phyloP scores from a whole-genome alignment of 2,329 filamentous ascomycete species.

The Coniosporium tulheliwenetii region DNA sequence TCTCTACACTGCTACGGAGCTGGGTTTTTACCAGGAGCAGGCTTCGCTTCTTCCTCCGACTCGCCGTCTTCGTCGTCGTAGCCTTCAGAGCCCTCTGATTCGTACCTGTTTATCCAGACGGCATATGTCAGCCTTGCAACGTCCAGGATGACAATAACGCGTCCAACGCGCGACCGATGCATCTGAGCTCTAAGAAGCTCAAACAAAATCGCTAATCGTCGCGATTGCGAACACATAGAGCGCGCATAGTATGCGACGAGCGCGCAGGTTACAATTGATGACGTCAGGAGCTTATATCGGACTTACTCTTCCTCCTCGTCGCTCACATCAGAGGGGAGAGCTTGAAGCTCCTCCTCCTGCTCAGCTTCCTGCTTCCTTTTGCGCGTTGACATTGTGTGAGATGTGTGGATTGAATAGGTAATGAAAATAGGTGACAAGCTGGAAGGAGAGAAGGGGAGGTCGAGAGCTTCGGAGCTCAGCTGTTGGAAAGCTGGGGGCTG shows the following conservation, averaged over 20 bases:
- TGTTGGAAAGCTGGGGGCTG: too few relatives aligned
- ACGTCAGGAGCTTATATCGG: too few relatives aligned
- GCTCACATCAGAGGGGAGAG: slow-evolving; percentile 25
- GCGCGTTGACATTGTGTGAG: slow-evolving; percentile 22
- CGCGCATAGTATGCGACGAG: too few relatives aligned
- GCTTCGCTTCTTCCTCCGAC: slow-evolving; percentile 3
- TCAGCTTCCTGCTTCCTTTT: slow-evolving; percentile 27
- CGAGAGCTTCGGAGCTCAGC: too few relatives aligned
- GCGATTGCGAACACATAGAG: too few relatives aligned
- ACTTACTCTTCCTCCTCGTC: slow-evolving; percentile 22
- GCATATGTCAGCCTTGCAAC: background rate
- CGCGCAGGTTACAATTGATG: too few relatives aligned
- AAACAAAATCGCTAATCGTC: too few relatives aligned
- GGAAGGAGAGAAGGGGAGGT: too few relatives aligned
- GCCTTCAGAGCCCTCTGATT: slow-evolving; percentile 3
- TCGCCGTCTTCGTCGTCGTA: slow-evolving; percentile 4
- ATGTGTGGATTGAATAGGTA: background rate
- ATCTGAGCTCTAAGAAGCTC: too few relatives aligned
- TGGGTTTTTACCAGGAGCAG: slow-evolving; percentile 1
- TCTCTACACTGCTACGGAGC: background rate
- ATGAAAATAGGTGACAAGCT: background rate
- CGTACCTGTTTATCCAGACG: background rate
- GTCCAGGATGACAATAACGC: background rate
- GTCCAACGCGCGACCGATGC: background rate
- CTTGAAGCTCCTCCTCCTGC: slow-evolving; percentile 26